A percentile compares a stretch with the other conserved stretches of the same genome.
phyloP scores from a whole-genome alignment of 2,329 filamentous ascomycete genomes.

The Allantophomopsis cytisporea region DNA sequence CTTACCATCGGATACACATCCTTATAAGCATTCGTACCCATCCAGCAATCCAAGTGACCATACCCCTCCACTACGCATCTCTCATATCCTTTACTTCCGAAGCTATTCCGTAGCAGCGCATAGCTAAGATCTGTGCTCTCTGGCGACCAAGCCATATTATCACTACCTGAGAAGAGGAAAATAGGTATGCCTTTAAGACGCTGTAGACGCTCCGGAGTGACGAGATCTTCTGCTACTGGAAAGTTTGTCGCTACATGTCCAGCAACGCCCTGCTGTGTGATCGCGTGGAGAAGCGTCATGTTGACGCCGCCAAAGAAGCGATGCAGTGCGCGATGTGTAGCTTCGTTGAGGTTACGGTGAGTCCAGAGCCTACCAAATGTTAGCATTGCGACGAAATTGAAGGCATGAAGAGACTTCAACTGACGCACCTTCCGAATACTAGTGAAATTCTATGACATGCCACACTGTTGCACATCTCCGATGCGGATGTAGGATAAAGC shows the following conservation, averaged over 20 bases:
- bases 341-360: constrained; percentile 50
- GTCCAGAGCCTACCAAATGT: constrained; percentile 31
- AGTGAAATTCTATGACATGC: constrained; percentile 35
- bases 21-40: constrained; percentile 42
- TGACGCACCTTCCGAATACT: constrained; percentile 26
- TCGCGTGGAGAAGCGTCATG: constrained; percentile 39
- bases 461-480: constrained; percentile 46
- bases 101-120: constrained; percentile 34
- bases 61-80: constrained; percentile 40
- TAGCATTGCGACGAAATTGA: background rate
- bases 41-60: constrained; percentile 49
- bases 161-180: constrained; percentile 38
- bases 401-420: background rate
- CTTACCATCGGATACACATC: constrained; percentile 44
- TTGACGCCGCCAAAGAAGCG: constrained; percentile 48
- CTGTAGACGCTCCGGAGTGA: constrained; percentile 32
- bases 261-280: constrained; percentile 39
- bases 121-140: constrained; percentile 39
- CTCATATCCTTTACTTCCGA: constrained; percentile 33
- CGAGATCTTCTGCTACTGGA: constrained; percentile 31
- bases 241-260: constrained; percentile 39
- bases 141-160: constrained; percentile 41
- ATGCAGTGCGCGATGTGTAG: constrained; percentile 47
- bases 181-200: constrained; percentile 38
- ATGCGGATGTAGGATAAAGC: constrained; percentile 36